A percentile compares a stretch with the other conserved stretches of the same genome.
phyloP scores from a whole-genome alignment of 1,284 basidiomycete species.

The Ceratobasidium papillatum region DNA sequence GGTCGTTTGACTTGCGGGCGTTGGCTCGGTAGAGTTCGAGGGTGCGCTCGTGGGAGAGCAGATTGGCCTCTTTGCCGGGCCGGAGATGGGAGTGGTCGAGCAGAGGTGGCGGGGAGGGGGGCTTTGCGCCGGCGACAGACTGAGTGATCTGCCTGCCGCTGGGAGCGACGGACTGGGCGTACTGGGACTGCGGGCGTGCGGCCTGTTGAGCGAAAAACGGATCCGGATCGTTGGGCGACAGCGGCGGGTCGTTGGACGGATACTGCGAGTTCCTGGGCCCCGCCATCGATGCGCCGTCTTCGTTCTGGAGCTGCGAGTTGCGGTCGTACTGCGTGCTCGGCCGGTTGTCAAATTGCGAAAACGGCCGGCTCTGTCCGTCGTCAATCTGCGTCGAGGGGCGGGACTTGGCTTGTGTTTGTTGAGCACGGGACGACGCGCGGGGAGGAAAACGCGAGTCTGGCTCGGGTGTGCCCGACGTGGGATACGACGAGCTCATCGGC shows the following conservation, averaged over 20 bases:
- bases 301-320: slow-evolving; percentile 9
- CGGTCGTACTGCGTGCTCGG: slow-evolving; percentile 26
- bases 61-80: slow-evolving; percentile 90
- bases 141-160: slow-evolving; percentile 28
- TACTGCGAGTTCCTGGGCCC: slow-evolving; percentile 8
- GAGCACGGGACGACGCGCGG: slow-evolving; percentile 18
- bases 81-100: slow-evolving; percentile 94
- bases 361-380: slow-evolving; percentile 3
- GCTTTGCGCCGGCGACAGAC: not conserved
- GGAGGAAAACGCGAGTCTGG: slow-evolving; percentile 18
- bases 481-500: slow-evolving; percentile 2
- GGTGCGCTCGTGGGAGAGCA: slow-evolving; percentile 94
- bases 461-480: slow-evolving; percentile 5
- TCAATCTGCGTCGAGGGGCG: slow-evolving; percentile 18
- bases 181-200: not conserved
- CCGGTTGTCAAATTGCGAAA: slow-evolving; percentile 25
- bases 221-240: slow-evolving; percentile 32
- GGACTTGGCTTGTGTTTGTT: not conserved
- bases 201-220: slow-evolving; percentile 37
- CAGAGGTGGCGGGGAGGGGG: slow-evolving; percentile 52
- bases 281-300: slow-evolving; percentile 30
- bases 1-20: slow-evolving; percentile 98
- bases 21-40: slow-evolving; percentile 97
- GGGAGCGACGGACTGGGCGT: slow-evolving; percentile 21
- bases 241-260: slow-evolving; percentile 12